Percentiles rank a stretch among this genome's conserved stretches.
Evolutionary conservation across 1,139 yeast species (phyloP).

Genomic region (Lodderomyces beijingensis): DNA sequence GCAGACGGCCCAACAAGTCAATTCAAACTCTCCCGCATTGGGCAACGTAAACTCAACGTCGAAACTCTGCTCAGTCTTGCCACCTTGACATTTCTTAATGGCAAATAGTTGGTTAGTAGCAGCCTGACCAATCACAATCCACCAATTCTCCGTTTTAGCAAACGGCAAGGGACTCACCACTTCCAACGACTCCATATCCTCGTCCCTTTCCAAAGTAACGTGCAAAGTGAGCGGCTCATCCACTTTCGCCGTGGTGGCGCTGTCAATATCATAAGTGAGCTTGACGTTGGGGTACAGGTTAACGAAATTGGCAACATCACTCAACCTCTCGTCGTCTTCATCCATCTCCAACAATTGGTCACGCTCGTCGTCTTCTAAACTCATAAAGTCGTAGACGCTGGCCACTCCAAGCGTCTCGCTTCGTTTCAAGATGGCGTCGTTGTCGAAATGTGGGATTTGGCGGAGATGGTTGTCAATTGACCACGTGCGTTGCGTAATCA

Average conservation of each 20-base stretch:
- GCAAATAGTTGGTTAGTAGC: conserved; percentile 62
- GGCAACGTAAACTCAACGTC: conserved; percentile 58
- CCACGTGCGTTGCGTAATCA: conserved; percentile 88
- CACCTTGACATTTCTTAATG: conserved; percentile 60
- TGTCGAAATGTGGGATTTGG: conserved; percentile 69
- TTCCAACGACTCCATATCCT: conserved; percentile 62
- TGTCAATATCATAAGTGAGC: conserved; percentile 46
- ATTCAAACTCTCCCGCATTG: conserved; percentile 52
- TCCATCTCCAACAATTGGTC: conserved; percentile 55
- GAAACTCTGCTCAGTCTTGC: conserved; percentile 50
- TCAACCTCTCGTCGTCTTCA: conserved; percentile 36
- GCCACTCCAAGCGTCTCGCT: conserved; percentile 57
- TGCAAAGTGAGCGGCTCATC: conserved; percentile 37
- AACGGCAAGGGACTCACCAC: conserved; percentile 55
- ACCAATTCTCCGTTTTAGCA: conserved; percentile 75
- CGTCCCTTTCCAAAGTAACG: conserved; percentile 64
- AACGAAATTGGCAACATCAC: conserved; percentile 78
- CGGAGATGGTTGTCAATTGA: conserved; percentile 72
- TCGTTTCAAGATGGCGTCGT: conserved; percentile 48
- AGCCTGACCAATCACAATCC: conserved; percentile 77
- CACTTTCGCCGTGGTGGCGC: conserved; percentile 17
- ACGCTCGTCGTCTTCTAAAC: conserved; percentile 77
- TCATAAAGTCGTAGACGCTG: conserved; percentile 80
- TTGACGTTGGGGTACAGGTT: conserved; percentile 89
- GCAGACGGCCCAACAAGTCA: conserved; percentile 82